These are phyloP conservation scores for Tricholomella constricta DNA, from an alignment of 768 basidiomycete genomes.

Conservation along the genomic window DNA sequence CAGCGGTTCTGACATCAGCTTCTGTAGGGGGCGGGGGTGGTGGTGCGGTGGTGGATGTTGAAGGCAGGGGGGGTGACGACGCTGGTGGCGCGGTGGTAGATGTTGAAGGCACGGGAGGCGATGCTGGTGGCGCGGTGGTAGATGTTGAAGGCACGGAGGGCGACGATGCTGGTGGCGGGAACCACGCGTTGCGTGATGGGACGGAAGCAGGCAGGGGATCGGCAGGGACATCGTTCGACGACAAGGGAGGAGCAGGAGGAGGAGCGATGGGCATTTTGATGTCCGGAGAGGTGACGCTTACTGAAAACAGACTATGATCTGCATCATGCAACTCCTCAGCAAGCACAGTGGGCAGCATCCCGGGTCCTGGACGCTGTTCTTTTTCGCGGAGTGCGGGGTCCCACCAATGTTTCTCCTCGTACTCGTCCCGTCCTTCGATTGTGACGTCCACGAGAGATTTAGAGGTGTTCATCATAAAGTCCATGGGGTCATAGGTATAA, in stretches of 20 bases:
- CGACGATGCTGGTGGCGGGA: neutral
- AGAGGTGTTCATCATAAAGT: slow-evolving; percentile 19
- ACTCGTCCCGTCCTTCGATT: slow-evolving; percentile 61
- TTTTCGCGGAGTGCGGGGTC: slow-evolving; percentile 48
- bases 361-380: slow-evolving; percentile 63
- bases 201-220: slow-evolving; percentile 1
- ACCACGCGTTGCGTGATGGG: slow-evolving; percentile 9
- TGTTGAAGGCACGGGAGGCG: slow-evolving; percentile 1
- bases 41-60: slow-evolving; percentile 11
- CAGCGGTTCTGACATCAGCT: slow-evolving; percentile 64
- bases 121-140: slow-evolving; percentile 1
- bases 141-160: slow-evolving; percentile 5
- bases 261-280: slow-evolving; percentile 8
- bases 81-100: slow-evolving; percentile 5
- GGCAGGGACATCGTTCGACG: neutral
- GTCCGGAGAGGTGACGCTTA: slow-evolving; percentile 41
- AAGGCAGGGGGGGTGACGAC: neutral
- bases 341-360: slow-evolving; percentile 68
- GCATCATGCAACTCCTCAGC: slow-evolving; percentile 70
- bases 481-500: slow-evolving; percentile 19
- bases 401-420: slow-evolving; percentile 76
- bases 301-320: slow-evolving; percentile 70
- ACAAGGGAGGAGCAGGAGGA: neutral
- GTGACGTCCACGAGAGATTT: slow-evolving; percentile 31
- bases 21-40: slow-evolving; percentile 48